Evolutionary conservation across 2,329 filamentous ascomycete genomes (phyloP).

Genomic region (Colletotrichum nymphaeae): DNA sequence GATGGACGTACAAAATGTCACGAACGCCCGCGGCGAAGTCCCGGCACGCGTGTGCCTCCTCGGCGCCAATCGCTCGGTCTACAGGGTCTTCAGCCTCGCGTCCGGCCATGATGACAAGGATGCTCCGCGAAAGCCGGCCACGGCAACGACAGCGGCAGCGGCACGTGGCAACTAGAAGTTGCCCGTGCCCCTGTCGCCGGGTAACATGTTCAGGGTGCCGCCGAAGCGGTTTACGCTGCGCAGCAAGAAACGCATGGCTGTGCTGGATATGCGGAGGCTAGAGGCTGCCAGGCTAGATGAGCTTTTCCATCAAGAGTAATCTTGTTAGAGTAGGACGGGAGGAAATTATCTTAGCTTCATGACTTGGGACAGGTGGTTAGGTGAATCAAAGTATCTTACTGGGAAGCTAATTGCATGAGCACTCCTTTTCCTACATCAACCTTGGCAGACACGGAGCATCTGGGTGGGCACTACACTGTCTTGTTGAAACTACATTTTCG

Average conservation of each 20-base stretch:
- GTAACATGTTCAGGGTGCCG: conserved; percentile 32
- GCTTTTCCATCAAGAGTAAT: not conserved
- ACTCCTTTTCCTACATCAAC: no score
- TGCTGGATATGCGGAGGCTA: not conserved
- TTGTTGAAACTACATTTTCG: no score
- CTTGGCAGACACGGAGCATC: no score
- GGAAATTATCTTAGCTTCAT: not conserved
- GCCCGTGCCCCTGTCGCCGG: conserved; percentile 23
- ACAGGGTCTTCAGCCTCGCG: conserved; percentile 58
- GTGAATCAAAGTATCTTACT: not conserved
- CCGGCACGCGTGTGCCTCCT: conserved; percentile 64
- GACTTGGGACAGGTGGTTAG: not conserved
- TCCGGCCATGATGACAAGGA: not conserved
- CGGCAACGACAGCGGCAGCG: not conserved
- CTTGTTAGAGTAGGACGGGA: not conserved
- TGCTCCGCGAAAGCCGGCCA: not conserved
- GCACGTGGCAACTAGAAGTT: conserved; percentile 21
- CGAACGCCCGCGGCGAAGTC: conserved; percentile 56
- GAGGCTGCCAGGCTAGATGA: conserved; percentile 17
- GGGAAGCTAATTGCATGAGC: no score
- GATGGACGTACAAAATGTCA: conserved; percentile 64
- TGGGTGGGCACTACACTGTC: no score
- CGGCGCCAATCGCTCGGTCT: conserved; percentile 57
- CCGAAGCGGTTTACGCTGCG: conserved; percentile 33
- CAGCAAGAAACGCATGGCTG: conserved; percentile 24